phyloP scores from a whole-genome alignment of 2,329 filamentous ascomycete species.

The Didymella pinodella region DNA sequence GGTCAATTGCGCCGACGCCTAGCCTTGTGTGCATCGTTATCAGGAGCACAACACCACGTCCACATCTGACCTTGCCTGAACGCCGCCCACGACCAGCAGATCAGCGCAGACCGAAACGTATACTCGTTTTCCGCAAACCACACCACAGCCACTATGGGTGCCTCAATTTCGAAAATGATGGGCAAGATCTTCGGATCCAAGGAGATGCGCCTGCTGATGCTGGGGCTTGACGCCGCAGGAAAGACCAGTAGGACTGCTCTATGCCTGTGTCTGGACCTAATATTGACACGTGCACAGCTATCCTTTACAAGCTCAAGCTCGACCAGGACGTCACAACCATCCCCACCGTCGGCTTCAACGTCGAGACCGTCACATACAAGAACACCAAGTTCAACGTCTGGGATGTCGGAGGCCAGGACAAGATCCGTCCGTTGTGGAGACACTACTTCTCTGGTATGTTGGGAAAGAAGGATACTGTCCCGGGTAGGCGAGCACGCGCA shows the following conservation, averaged over 20 bases:
- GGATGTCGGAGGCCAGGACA: conserved; percentile 99
- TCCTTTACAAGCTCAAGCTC: conserved; percentile 99
- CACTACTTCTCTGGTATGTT: conserved; percentile 91
- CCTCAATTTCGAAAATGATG: conserved; percentile 91
- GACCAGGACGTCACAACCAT: conserved; percentile 99
- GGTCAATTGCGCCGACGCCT: conserved; percentile 14
- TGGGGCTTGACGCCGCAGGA: conserved; percentile 94
- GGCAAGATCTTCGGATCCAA: conserved; percentile 99
- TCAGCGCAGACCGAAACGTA: neutral
- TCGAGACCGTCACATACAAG: conserved; percentile 99
- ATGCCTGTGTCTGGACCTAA: neutral
- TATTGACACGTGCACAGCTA: conserved; percentile 61
- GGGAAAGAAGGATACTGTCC: conserved; percentile 31
- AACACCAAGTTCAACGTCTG: conserved; percentile 99
- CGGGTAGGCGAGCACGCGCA: conserved; percentile 44
- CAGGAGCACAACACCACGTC: conserved; percentile 17
- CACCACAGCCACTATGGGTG: conserved; percentile 76
- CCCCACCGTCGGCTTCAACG: conserved; percentile 99
- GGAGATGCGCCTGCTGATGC: conserved; percentile 98
- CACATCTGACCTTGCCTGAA: neutral
- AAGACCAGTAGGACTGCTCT: conserved; percentile 74
- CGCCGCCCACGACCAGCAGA: conserved; percentile 5
- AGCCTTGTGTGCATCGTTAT: conserved; percentile 9
- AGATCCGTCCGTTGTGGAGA: conserved; percentile 99
- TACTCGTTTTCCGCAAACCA: neutral